Percentiles rank a stretch among this genome's conserved stretches.
Evolutionary conservation across 140 eudicot genomes (phyloP).

Genomic region (Senecio squalidus): DNA sequence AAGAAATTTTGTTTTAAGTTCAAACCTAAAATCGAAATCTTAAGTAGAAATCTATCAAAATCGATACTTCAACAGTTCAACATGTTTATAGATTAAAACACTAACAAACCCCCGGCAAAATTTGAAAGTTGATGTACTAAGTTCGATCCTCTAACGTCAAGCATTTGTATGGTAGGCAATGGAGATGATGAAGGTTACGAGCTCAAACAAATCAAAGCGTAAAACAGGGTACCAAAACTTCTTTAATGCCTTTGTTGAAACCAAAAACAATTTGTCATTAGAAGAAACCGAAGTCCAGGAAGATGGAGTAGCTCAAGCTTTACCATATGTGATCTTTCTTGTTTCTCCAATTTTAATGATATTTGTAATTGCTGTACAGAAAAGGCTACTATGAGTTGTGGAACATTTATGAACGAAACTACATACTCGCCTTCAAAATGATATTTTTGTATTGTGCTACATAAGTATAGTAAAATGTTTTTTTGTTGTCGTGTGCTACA

Average conservation of each 20-base stretch:
- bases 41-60: too few relatives aligned
- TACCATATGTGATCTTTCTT: constrained; percentile 67
- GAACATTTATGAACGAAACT: constrained; percentile 7
- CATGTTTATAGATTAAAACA: too few relatives aligned
- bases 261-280: constrained; percentile 36
- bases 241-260: constrained; percentile 71
- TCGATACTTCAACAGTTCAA: too few relatives aligned
- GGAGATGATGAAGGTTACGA: constrained; percentile 77
- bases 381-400: constrained; percentile 29
- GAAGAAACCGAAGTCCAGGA: constrained; percentile 39
- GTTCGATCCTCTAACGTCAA: too few relatives aligned
- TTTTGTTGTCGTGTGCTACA: too few relatives aligned
- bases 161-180: constrained; percentile 93
- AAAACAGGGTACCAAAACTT: constrained; percentile 64
- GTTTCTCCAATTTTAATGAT: constrained; percentile 59
- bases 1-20: neutral
- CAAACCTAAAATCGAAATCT: too few relatives aligned
- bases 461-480: neutral
- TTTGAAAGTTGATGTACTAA: too few relatives aligned
- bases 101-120: too few relatives aligned
- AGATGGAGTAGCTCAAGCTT: constrained; percentile 43
- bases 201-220: constrained; percentile 22
- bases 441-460: neutral
- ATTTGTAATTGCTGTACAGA: constrained; percentile 49
- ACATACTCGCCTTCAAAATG: constrained; percentile 4